Evolutionary conservation across 257 asterid species (phyloP).

Genomic region (Paulownia fortunei): DNA sequence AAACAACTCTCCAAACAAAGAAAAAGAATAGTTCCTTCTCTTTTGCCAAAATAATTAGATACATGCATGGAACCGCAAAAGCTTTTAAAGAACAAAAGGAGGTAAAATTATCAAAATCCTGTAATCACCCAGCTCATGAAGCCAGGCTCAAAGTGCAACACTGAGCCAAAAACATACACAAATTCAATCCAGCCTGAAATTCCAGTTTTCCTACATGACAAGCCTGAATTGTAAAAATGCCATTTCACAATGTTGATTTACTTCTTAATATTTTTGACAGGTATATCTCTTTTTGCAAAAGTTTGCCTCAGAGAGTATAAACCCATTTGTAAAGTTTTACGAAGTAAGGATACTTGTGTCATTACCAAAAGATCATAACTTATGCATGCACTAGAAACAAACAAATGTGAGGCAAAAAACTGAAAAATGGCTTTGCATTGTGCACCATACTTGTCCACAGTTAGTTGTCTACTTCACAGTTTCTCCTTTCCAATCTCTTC

Average conservation of each 20-base stretch:
- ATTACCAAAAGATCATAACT: neutral
- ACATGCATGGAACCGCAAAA: slow-evolving; percentile 12
- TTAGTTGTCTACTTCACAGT: neutral
- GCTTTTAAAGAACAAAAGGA: neutral
- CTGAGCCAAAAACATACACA: neutral
- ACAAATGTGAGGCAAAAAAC: neutral
- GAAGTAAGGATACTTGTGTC: neutral
- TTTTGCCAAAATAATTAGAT: neutral
- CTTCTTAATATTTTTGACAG: neutral
- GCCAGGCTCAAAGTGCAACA: neutral
- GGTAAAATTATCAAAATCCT: neutral
- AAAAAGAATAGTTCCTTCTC: neutral
- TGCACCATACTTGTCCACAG: neutral
- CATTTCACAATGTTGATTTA: neutral
- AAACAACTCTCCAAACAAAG: slow-evolving; percentile 24
- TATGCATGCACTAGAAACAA: neutral
- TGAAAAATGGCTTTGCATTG: neutral
- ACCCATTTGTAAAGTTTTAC: neutral
- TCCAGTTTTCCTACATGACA: slow-evolving; percentile 16
- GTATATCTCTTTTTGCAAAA: neutral
- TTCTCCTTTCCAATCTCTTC: slow-evolving; percentile 3
- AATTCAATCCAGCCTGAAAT: slow-evolving; percentile 18
- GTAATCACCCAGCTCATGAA: slow-evolving; percentile 16
- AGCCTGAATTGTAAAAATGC: neutral
- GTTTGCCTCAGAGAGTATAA: neutral